phyloP scores from a whole-genome alignment of 495 filamentous ascomycete species.

The Lophiotrema nucula region DNA sequence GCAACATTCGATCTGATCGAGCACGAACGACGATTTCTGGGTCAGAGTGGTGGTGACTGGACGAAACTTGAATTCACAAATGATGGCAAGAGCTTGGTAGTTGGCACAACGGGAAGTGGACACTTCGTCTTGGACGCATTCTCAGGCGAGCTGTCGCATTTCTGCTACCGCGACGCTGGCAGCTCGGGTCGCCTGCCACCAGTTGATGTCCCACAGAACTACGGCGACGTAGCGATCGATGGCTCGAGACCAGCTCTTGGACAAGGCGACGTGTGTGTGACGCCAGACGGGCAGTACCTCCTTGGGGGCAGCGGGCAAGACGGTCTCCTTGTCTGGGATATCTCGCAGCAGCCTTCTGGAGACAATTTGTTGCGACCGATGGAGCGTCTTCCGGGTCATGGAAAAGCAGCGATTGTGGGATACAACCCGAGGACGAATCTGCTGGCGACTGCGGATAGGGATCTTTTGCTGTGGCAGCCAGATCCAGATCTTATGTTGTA shows the following conservation, averaged over 20 bases:
- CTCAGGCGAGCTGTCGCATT: constrained; percentile 69
- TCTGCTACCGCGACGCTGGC: constrained; percentile 49
- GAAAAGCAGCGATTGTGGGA: constrained; percentile 70
- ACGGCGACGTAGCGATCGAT: constrained; percentile 38
- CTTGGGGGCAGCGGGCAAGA: constrained; percentile 71
- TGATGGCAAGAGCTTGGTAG: constrained; percentile 81
- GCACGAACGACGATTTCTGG: constrained; percentile 53
- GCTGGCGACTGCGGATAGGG: constrained; percentile 81
- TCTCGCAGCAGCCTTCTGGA: constrained; percentile 47
- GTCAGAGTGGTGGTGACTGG: constrained; percentile 61
- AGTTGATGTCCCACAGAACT: constrained; percentile 44
- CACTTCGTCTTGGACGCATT: constrained; percentile 93
- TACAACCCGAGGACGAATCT: constrained; percentile 90
- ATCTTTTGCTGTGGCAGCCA: constrained; percentile 88
- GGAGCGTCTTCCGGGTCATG: constrained; percentile 61
- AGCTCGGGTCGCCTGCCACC: constrained; percentile 48
- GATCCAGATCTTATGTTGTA: constrained; percentile 55
- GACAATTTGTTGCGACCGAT: constrained; percentile 64
- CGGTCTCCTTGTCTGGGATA: constrained; percentile 77
- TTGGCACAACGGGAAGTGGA: constrained; percentile 74
- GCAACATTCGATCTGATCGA: constrained; percentile 74
- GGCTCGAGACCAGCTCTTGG: constrained; percentile 41
- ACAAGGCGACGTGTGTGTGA: constrained; percentile 83
- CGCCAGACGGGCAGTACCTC: constrained; percentile 82
- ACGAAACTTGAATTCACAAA: constrained; percentile 90